Conservation (phyloP, 805 yeast species). For the Cyberlindnera suaveolens region DNA sequence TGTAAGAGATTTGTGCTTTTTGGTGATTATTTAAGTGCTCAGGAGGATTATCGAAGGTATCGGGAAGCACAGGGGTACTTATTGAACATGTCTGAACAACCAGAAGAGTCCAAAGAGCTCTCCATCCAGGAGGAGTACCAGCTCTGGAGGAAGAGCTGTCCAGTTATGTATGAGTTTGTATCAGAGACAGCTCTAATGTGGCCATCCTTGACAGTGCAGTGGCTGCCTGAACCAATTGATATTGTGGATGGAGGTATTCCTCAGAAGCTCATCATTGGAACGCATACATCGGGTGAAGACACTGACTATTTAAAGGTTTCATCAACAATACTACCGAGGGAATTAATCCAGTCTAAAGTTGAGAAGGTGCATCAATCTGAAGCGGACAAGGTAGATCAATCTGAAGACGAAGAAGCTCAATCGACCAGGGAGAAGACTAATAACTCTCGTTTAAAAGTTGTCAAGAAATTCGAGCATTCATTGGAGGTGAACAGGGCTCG, state of each 20-base stretch:
- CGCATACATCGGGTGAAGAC: constrained; percentile 70
- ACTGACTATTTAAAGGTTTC: constrained; percentile 62
- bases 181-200: constrained; percentile 74
- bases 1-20: not conserved
- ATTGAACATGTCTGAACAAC: constrained; percentile 11
- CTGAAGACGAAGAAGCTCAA: constrained; percentile 1
- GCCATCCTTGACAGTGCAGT: constrained; percentile 78
- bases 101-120: constrained; percentile 18
- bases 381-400: constrained; percentile 20
- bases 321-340: constrained; percentile 48
- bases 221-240: constrained; percentile 48
- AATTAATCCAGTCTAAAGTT: constrained; percentile 21
- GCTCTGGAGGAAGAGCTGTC: constrained; percentile 76
- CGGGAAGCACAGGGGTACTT: not conserved
- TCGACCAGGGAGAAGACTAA: constrained; percentile 22
- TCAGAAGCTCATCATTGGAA: constrained; percentile 56
- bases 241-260: constrained; percentile 26
- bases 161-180: constrained; percentile 77
- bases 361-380: constrained; percentile 18
- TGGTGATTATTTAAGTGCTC: not conserved
- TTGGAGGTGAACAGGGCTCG: constrained; percentile 72
- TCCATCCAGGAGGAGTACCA: constrained; percentile 54
- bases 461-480: constrained; percentile 52
- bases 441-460: constrained; percentile 52
- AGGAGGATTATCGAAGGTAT: not conserved